Conservation (phyloP, 495 filamentous ascomycete genomes). For the Penicillium cosmopolitanum region DNA sequence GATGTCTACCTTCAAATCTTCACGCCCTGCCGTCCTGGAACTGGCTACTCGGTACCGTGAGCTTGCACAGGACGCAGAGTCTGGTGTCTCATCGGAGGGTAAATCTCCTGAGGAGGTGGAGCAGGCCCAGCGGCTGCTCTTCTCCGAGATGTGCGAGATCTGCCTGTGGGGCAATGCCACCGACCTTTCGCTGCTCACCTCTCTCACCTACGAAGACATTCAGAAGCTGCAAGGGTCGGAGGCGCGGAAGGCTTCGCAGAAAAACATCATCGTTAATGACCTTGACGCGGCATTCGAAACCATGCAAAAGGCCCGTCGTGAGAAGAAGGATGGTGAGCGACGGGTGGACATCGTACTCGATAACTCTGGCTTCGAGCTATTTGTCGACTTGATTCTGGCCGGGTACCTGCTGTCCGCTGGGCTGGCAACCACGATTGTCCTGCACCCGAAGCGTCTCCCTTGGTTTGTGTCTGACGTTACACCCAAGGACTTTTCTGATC, state of each 20-base stretch:
- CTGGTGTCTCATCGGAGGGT: constrained; percentile 32
- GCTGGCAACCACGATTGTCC: constrained; percentile 82
- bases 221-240: constrained; percentile 91
- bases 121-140: constrained; percentile 75
- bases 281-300: constrained; percentile 70
- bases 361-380: constrained; percentile 96
- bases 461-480: constrained; percentile 98
- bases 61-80: constrained; percentile 59
- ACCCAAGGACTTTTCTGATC: constrained; percentile 77
- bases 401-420: constrained; percentile 83
- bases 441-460: constrained; percentile 91
- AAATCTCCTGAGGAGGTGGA: constrained; percentile 56
- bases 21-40: constrained; percentile 87
- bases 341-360: constrained; percentile 92
- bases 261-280: constrained; percentile 89
- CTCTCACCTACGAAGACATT: constrained; percentile 91
- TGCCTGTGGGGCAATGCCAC: constrained; percentile 99
- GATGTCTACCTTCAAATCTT: constrained; percentile 89
- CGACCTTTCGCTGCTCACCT: constrained; percentile 87
- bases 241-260: constrained; percentile 79
- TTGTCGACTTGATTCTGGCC: constrained; percentile 87
- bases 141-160: constrained; percentile 94
- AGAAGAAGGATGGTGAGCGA: constrained; percentile 58
- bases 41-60: constrained; percentile 77
- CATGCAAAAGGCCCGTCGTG: constrained; percentile 62